Percentiles rank a stretch among this genome's conserved stretches.
phyloP scores from a whole-genome alignment of 352 stramenopile genomes.

The Phytophthora citricola region DNA sequence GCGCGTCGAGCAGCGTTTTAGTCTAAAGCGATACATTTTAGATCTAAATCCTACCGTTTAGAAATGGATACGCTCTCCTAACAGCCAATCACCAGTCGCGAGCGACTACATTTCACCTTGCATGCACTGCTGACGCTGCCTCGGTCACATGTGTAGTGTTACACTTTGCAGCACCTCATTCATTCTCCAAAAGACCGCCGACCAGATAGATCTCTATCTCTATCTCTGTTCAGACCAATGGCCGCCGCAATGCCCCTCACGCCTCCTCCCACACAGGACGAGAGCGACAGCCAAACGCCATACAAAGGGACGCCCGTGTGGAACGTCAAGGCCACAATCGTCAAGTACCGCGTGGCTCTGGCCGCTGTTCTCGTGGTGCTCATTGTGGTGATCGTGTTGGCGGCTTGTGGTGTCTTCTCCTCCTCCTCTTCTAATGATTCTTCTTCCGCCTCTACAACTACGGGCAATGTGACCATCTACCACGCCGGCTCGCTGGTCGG shows the following conservation, averaged over 20 bases:
- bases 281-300: constrained; percentile 26
- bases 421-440: constrained; percentile 20
- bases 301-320: constrained; percentile 41
- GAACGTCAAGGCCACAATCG: constrained; percentile 43
- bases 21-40: not conserved
- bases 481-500: constrained; percentile 38
- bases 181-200: constrained; percentile 13
- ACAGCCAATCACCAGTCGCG: constrained; percentile 14
- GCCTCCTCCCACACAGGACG: constrained; percentile 12
- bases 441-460: constrained; percentile 7
- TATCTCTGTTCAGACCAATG: not conserved
- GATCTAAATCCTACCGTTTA: no score
- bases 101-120: constrained; percentile 23
- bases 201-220: not conserved
- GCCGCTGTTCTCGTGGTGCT: constrained; percentile 30
- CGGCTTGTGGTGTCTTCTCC: constrained; percentile 36
- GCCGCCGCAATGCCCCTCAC: not conserved
- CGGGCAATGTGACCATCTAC: constrained; percentile 42
- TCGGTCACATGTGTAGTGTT: not conserved
- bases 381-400: constrained; percentile 32
- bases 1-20: no score
- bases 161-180: no score
- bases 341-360: constrained; percentile 42
- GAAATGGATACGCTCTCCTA: not conserved
- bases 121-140: constrained; percentile 18